These are phyloP conservation scores for Vitis labrusca DNA, from an alignment of 164 flowering plant genomes.

Conservation along the genomic window DNA sequence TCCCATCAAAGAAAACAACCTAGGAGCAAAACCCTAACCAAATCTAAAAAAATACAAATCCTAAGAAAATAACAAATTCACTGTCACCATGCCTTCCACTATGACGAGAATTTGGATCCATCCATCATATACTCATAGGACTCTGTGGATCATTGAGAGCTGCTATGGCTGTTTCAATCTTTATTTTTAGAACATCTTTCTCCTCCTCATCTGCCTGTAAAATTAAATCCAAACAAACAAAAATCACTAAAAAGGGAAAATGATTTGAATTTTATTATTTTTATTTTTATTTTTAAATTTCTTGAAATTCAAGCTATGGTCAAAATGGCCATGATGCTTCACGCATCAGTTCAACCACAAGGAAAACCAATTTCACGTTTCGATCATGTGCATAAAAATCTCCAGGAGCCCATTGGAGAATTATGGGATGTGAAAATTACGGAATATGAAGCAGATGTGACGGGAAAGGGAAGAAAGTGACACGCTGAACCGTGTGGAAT, in stretches of 20 bases:
- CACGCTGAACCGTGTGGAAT: too few relatives aligned
- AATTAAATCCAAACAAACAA: not conserved
- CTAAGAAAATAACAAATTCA: not conserved
- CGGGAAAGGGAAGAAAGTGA: too few relatives aligned
- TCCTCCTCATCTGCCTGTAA: slow-evolving; percentile 69
- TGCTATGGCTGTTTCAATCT: slow-evolving; percentile 59
- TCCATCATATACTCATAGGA: slow-evolving; percentile 40
- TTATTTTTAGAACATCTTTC: slow-evolving; percentile 43
- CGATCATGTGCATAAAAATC: too few relatives aligned
- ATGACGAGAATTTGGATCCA: not conserved
- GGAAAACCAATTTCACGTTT: too few relatives aligned
- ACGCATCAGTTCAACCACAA: too few relatives aligned
- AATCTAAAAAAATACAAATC: not conserved
- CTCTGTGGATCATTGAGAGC: slow-evolving; percentile 48
- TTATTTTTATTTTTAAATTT: not conserved
- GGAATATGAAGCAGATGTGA: too few relatives aligned
- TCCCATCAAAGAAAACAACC: too few relatives aligned
- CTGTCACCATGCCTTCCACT: not conserved
- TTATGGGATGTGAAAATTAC: too few relatives aligned
- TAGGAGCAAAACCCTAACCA: not conserved
- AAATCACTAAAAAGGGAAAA: not conserved
- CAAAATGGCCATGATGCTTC: too few relatives aligned
- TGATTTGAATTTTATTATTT: not conserved
- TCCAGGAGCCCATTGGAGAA: too few relatives aligned
- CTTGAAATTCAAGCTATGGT: too few relatives aligned